These are phyloP conservation scores for Dalbergia oliveri DNA, from an alignment of 306 rosid genomes.

Conservation along the genomic window DNA sequence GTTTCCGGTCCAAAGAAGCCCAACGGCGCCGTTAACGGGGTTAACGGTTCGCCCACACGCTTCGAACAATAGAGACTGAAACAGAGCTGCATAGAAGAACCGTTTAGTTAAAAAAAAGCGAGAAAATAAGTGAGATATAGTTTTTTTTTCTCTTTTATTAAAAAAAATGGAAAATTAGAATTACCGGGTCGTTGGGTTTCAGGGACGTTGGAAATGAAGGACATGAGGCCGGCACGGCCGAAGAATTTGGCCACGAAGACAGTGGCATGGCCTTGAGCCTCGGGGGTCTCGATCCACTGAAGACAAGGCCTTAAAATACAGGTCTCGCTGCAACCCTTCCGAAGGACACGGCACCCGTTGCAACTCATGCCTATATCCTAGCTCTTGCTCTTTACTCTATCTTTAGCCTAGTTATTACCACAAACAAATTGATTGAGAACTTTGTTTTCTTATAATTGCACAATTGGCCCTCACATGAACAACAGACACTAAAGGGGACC, in stretches of 20 bases:
- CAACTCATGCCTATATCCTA: slow-evolving; percentile 69
- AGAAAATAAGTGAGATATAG: background rate
- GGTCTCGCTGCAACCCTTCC: slow-evolving; percentile 96
- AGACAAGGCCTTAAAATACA: slow-evolving; percentile 90
- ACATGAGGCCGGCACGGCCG: slow-evolving; percentile 99
- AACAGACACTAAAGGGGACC: too few relatives aligned
- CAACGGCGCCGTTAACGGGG: slow-evolving; percentile 89
- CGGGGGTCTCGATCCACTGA: slow-evolving; percentile 90
- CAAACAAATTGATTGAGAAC: too few relatives aligned
- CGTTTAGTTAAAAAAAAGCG: background rate
- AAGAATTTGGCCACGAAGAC: slow-evolving; percentile 97
- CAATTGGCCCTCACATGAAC: slow-evolving; percentile 46
- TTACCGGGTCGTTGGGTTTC: slow-evolving; percentile 80
- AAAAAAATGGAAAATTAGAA: background rate
- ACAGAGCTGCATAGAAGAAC: slow-evolving; percentile 59
- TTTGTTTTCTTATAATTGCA: background rate
- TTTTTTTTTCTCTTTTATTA: background rate
- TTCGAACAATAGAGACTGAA: slow-evolving; percentile 82
- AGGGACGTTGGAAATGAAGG: slow-evolving; percentile 96
- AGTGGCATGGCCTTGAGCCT: slow-evolving; percentile 96
- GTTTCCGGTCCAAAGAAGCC: slow-evolving; percentile 87
- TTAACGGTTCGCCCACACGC: slow-evolving; percentile 91
- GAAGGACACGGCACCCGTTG: slow-evolving; percentile 97
- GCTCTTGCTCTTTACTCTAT: background rate
- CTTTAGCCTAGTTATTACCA: too few relatives aligned